phyloP scores from a whole-genome alignment of 2,329 filamentous ascomycete genomes.

The Periconia macrospinosa region DNA sequence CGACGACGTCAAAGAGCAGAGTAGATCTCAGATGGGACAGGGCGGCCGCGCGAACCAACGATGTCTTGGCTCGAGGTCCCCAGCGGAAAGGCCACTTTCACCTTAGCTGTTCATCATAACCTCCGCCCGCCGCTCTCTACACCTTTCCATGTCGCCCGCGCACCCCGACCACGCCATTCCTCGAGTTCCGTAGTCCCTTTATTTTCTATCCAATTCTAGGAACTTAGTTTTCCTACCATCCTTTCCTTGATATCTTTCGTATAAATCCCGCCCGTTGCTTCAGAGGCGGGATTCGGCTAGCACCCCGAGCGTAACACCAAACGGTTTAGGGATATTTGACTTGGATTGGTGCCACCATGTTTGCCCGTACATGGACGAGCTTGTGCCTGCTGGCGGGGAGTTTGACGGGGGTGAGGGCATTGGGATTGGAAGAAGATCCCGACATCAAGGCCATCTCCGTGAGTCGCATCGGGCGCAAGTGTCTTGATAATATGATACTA shows the following conservation, averaged over 20 bases:
- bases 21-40: not conserved
- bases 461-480: conserved; percentile 38
- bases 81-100: conserved; percentile 40
- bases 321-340: conserved; percentile 15
- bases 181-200: conserved; percentile 24
- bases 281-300: conserved; percentile 4
- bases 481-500: conserved; percentile 17
- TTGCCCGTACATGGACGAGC: conserved; percentile 38
- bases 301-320: conserved; percentile 6
- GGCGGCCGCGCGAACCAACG: conserved; percentile 3
- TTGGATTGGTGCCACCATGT: conserved; percentile 28
- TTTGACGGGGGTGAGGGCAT: conserved; percentile 28
- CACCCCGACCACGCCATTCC: conserved; percentile 21
- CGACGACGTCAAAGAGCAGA: conserved; percentile 30
- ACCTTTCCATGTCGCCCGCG: conserved; percentile 26
- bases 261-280: not conserved
- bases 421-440: conserved; percentile 40
- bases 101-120: conserved; percentile 4
- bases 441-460: conserved; percentile 69
- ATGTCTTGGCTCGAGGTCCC: conserved; percentile 20
- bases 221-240: conserved; percentile 31
- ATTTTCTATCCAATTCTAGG: conserved; percentile 22
- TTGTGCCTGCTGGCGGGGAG: conserved; percentile 43
- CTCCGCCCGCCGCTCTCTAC: conserved; percentile 15
- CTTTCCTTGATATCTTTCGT: conserved; percentile 16